phyloP scores from a whole-genome alignment of 306 rosid species.

The Prunus fruticosa region DNA sequence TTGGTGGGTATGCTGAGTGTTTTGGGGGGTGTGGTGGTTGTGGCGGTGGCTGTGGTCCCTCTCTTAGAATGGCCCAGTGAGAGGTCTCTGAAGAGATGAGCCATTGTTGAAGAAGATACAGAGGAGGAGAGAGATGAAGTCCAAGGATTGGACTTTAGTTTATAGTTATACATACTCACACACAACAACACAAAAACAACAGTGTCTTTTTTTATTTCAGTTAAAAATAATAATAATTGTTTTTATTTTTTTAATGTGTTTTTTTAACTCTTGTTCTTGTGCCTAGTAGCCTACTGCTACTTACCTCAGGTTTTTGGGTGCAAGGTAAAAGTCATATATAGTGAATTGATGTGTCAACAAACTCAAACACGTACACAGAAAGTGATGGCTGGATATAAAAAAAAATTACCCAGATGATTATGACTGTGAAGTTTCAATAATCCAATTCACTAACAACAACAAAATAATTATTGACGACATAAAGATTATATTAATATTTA shows the following conservation, averaged over 20 bases:
- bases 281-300: not conserved
- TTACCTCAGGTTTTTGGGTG: not conserved
- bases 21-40: constrained; percentile 21
- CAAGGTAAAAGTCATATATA: not conserved
- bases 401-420: not conserved
- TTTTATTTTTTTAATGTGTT: no score
- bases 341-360: constrained; percentile 1
- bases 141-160: constrained; percentile 12
- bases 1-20: constrained; percentile 31
- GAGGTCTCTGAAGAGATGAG: constrained; percentile 90
- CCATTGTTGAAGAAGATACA: constrained; percentile 51
- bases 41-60: constrained; percentile 35
- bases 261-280: not conserved
- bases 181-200: not conserved
- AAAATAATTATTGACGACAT: no score
- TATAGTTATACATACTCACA: not conserved
- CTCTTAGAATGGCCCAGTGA: constrained; percentile 86
- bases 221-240: not conserved
- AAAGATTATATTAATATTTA: no score
- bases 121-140: not conserved
- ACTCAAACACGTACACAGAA: not conserved
- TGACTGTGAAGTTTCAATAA: not conserved
- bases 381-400: not conserved
- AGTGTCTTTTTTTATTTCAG: not conserved
- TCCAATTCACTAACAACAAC: not conserved